Conservation (phyloP, 2,329 filamentous ascomycete species). For the Pyrenochaeta sp. region DNA sequence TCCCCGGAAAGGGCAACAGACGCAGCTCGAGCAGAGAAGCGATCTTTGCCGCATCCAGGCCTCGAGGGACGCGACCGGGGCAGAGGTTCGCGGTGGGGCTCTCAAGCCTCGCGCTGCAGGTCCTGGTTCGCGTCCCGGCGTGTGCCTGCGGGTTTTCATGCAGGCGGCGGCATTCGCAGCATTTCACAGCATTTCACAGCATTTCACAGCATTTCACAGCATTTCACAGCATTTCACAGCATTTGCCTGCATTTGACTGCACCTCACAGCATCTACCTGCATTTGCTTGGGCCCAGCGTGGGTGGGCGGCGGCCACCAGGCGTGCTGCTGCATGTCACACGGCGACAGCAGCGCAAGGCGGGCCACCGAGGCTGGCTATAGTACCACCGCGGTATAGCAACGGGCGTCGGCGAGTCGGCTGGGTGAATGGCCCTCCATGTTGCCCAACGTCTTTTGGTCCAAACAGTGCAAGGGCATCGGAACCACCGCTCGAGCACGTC, state of each 20-base stretch:
- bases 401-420: constrained; percentile 7
- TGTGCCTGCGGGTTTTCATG: constrained; percentile 35
- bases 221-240: too few relatives aligned
- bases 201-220: too few relatives aligned
- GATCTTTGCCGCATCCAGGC: constrained; percentile 26
- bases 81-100: constrained; percentile 15
- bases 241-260: too few relatives aligned
- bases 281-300: constrained; percentile 17
- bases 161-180: constrained; percentile 27
- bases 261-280: too few relatives aligned
- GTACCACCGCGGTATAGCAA: too few relatives aligned
- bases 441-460: constrained; percentile 10
- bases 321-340: too few relatives aligned
- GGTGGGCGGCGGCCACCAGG: too few relatives aligned
- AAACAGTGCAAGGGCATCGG: constrained; percentile 14
- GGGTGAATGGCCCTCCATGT: constrained; percentile 11
- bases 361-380: too few relatives aligned
- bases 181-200: too few relatives aligned
- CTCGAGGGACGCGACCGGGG: constrained; percentile 20
- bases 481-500: constrained; percentile 25
- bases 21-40: constrained; percentile 11
- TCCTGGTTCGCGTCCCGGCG: constrained; percentile 22
- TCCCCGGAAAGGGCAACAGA: constrained; percentile 6
- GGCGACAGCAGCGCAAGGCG: too few relatives aligned
- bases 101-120: constrained; percentile 32